Evolutionary conservation across 1,284 basidiomycete species (phyloP), one percentile per base, ranked within the genome.

Genomic region (Phylloboletellus chloephorus): DNA sequence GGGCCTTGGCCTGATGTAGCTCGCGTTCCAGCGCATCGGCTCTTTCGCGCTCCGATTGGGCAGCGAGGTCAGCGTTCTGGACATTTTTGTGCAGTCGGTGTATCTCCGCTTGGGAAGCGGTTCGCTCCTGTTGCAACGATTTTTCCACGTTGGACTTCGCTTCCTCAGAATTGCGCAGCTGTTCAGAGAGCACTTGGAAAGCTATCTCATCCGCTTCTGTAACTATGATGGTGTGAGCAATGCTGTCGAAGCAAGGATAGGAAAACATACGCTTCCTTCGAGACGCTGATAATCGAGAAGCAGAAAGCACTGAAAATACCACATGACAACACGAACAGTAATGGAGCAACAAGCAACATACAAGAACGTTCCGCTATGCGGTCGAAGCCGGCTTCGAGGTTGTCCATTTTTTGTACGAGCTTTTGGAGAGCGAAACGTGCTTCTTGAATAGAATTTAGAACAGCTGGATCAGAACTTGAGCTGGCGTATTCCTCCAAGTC

Each of bases 351-450:
- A 31, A 13, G 8, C 1, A 23, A 72, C 83, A 47, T 57, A 89
- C 88, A 64, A 43, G 86, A 85, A 32, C 81, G 74, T 55, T 89
- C 87, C 11, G 85, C 83, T 51, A 90, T 80, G 45, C 78, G 74
- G 52, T 91, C 88, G 53, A 92, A 88, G 3, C 81, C 79, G 1
- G 74, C 61, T 55, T 88, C 85, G 9, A 90, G 66, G 17, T 70
- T 70, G 49, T 91, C 84, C 77, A 93, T 88, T 59, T 79, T 83
- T 17, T 61, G 65, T 31, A 91, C 69, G 9, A 87, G 68, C 56
- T 76, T 82, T 46, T 85, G 78, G 23, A 92, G 63, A 10, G 73
- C 69, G 6, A 58, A 48, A 32, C 78, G 74, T 20, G 83, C 76
- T 52, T 82, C 80, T 10, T 67, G 66, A 7, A 89, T 69, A n/a